Evolutionary conservation across 305 asterid genomes (phyloP).

Genomic region (Rubia balearica): DNA sequence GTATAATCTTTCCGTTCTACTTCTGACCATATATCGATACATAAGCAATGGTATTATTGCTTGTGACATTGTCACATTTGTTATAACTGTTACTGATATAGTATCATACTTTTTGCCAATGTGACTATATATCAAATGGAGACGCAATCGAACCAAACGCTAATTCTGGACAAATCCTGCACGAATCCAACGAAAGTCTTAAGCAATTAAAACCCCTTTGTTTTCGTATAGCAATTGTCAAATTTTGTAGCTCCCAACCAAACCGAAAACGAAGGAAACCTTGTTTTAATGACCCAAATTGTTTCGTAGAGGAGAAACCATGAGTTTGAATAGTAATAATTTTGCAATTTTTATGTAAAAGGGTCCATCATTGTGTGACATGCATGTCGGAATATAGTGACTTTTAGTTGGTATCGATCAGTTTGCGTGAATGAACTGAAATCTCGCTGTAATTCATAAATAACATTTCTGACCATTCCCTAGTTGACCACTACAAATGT

Average conservation of each 20-base stretch:
- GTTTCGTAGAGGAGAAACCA: not conserved
- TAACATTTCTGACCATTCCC: not conserved
- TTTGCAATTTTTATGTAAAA: not conserved
- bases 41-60: too few relatives aligned
- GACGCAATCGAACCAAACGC: not conserved
- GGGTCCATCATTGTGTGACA: not conserved
- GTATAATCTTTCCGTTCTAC: too few relatives aligned
- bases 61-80: too few relatives aligned
- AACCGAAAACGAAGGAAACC: not conserved
- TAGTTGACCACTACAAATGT: not conserved
- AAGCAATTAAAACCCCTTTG: constrained; percentile 6
- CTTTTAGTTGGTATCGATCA: not conserved
- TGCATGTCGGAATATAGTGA: not conserved
- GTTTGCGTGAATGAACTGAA: not conserved
- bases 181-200: not conserved
- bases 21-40: too few relatives aligned
- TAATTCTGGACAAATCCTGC: not conserved
- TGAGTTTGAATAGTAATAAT: not conserved
- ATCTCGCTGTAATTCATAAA: not conserved
- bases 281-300: not conserved
- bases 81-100: too few relatives aligned
- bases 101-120: too few relatives aligned
- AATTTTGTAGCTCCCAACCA: constrained; percentile 2
- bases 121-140: too few relatives aligned
- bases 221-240: constrained; percentile 3